A percentile compares a stretch with the other conserved stretches of the same genome.
Evolutionary conservation across 1,284 basidiomycete genomes (phyloP).

Genomic region (Peniophora sp.): DNA sequence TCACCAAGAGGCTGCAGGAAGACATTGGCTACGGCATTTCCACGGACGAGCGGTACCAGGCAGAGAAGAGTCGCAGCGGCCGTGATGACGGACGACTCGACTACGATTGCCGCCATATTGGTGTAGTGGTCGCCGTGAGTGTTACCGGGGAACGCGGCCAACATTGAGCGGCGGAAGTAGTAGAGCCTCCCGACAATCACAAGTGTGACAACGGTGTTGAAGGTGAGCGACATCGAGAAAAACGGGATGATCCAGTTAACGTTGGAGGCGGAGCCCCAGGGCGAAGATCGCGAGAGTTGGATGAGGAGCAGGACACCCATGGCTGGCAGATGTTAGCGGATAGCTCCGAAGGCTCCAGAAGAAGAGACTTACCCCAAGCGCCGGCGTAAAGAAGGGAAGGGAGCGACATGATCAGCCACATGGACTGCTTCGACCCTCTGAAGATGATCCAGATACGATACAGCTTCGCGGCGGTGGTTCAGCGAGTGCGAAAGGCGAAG

Average conservation of each 20-base stretch:
- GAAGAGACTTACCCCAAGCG: constrained; percentile 7
- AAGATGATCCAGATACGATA: constrained; percentile 20
- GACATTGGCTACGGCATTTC: constrained; percentile 7
- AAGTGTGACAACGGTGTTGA: constrained; percentile 30
- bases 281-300: constrained; percentile 7
- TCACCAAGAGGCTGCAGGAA: constrained; percentile 18
- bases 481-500: not conserved
- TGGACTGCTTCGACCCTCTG: constrained; percentile 2
- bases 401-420: constrained; percentile 4
- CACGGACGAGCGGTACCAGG: constrained; percentile 20
- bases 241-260: constrained; percentile 10
- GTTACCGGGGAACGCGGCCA: constrained; percentile 16
- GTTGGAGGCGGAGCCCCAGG: constrained; percentile 5
- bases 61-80: constrained; percentile 20
- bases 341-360: not conserved
- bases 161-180: constrained; percentile 19
- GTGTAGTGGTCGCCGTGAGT: constrained; percentile 16
- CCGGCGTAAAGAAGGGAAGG: constrained; percentile 9
- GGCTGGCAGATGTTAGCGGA: constrained; percentile 2
- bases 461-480: constrained; percentile 16
- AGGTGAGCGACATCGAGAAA: constrained; percentile 13
- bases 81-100: constrained; percentile 24
- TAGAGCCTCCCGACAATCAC: constrained; percentile 28
- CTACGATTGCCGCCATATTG: constrained; percentile 21
- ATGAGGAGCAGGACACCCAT: constrained; percentile 9